Conservation (phyloP, 2,329 filamentous ascomycete species). For the Chrysoporthe cubensis region DNA sequence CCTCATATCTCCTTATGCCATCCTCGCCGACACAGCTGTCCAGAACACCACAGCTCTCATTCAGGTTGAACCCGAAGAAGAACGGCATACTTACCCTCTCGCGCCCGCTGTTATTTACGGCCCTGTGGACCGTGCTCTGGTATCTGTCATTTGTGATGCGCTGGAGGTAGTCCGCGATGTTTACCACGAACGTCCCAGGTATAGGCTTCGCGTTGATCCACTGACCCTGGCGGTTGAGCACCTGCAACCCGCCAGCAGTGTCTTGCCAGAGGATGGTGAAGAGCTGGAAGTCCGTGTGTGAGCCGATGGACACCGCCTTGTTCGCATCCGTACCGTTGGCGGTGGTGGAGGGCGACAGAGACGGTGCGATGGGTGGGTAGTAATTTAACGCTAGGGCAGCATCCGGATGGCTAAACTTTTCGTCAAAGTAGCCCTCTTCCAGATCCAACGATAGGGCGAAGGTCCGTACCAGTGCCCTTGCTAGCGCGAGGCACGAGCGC, state of each 20-base stretch:
- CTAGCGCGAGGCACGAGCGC: conserved; percentile 51
- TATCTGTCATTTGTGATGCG: conserved; percentile 55
- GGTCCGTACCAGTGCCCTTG: conserved; percentile 52
- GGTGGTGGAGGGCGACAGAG: conserved; percentile 32
- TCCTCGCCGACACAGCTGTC: conserved; percentile 42
- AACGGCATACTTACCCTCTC: conserved; percentile 51
- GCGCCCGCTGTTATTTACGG: conserved; percentile 44
- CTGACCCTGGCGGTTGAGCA: conserved; percentile 43
- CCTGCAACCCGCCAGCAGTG: conserved; percentile 46
- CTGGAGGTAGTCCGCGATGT: conserved; percentile 56
- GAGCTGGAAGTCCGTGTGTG: conserved; percentile 58
- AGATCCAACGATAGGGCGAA: conserved; percentile 61
- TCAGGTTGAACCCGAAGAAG: conserved; percentile 48
- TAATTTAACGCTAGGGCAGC: conserved; percentile 47
- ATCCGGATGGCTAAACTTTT: conserved; percentile 55
- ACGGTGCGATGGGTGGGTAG: conserved; percentile 38
- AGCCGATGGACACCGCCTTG: conserved; percentile 47
- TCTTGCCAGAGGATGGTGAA: conserved; percentile 55
- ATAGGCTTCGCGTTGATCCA: conserved; percentile 49
- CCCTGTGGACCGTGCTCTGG: conserved; percentile 53
- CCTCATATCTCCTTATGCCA: conserved; percentile 42
- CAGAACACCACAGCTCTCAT: conserved; percentile 47
- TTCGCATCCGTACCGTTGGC: conserved; percentile 25
- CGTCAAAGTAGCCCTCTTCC: conserved; percentile 59
- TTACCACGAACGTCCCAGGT: conserved; percentile 52